phyloP scores from a whole-genome alignment of 257 asterid species.

The Avicennia marina region DNA sequence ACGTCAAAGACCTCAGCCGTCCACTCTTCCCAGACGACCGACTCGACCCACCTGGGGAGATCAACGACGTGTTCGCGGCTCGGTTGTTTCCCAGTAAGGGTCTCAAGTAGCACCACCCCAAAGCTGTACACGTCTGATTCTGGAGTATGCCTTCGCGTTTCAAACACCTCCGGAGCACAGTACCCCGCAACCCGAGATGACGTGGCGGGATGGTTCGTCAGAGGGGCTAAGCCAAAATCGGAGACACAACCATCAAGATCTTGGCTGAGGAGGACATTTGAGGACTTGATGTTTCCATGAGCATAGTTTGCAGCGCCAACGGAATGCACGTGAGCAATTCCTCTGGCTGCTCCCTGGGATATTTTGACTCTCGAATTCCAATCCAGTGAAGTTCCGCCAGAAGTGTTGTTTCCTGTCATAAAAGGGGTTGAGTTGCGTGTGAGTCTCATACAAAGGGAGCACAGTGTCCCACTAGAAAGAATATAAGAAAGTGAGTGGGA shows the following conservation, averaged over 20 bases:
- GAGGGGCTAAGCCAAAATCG: no score
- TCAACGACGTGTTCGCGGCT: constrained; percentile 68
- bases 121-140: constrained; percentile 92
- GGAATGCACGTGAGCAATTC: no score
- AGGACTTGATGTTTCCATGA: no score
- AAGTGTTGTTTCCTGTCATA: constrained; percentile 45
- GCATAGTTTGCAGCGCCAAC: no score
- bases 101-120: constrained; percentile 83
- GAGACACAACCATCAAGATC: no score
- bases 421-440: not conserved
- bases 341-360: no score
- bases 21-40: constrained; percentile 97
- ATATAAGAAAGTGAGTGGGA: not conserved
- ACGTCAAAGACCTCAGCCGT: constrained; percentile 93
- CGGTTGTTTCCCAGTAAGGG: constrained; percentile 90
- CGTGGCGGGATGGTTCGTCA: constrained; percentile 32
- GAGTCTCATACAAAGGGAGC: not conserved
- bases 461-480: not conserved
- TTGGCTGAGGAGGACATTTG: no score
- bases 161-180: constrained; percentile 80
- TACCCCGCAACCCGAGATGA: constrained; percentile 76
- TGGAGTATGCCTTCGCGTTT: constrained; percentile 66
- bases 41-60: constrained; percentile 97
- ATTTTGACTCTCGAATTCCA: no score
- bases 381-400: constrained; percentile 20